Base-by-base conservation (phyloP, 2,329 filamentous ascomycete species). In the Calonectria henricotiae region DNA sequence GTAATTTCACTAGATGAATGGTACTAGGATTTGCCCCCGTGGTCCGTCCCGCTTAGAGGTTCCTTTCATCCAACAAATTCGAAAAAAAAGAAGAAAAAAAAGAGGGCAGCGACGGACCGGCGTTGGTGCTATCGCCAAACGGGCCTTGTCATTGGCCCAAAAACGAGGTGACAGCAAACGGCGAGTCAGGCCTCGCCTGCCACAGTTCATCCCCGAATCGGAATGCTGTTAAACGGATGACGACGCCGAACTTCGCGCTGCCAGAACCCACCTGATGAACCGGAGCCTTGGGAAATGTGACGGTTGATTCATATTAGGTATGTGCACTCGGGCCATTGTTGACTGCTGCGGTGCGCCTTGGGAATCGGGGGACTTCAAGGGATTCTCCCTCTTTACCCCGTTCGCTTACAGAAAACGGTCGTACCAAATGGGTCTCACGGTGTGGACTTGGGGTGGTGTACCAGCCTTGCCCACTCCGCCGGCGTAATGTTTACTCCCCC, bases 401-500 rank as follows among this genome's bases (percentile, higher is more conserved):
- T 49, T 62, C 66, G 66, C 58, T 58, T 62, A 32, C 47, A 43
- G 27, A 63, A 68, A 68, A 64, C 66, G 66, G 60, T 64, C 13
- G 47, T 23, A 6, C 49, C 49, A 58, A 49, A 63, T 60, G 20
- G 58, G 47, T 9, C 27, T 54, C 51, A n/a, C 17, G 35, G 51
- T 30, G 51, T 20, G 27, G 51, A 20, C 32, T 37, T 55, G 51
- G 23, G 62, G 41, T 30, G 62, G 41, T 30, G 27, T 43, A 35
- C 70, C 62, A 68, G 49, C 71, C 69, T 69, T 62, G n/a, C 63
- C 63, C 60, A 69, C 66, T 65, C 62, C 64, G 55, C 67, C 61
- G 32, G 63, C 46, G 49, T 41, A 54, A 74, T 51, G 71, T 71
- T 72, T 73, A 67, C 69, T 70, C 41, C 61, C 54, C 35, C 62